Evolutionary conservation across 1,284 basidiomycete species (phyloP), one percentile per base, ranked within the genome.

Genomic region (Sporisorium scitamineum): DNA sequence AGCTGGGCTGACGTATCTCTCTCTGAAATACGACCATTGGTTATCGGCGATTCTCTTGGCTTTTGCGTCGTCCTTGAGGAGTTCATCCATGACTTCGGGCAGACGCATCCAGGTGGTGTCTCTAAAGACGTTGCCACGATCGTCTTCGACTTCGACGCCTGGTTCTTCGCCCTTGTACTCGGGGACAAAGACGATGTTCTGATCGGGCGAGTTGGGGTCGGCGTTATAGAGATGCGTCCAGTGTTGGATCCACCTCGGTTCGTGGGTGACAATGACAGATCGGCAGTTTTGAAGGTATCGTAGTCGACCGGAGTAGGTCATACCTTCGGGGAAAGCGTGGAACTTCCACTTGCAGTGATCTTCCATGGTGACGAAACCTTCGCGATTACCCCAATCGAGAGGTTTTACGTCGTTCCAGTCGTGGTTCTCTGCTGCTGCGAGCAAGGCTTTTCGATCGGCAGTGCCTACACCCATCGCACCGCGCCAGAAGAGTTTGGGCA

Each of bases 311-410:
- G 72, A 76, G 58, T 83, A 83, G 26, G 81, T 81, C 70, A 82
- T 80, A 18, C 81, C 81, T 58, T 83, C 81, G 1, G 81, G 77
- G 31, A 81, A 82, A 6, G 77, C 81, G 47, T 82, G 81, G 66
- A 79, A 83, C 61, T 83, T 83, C 77, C 77, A 82, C 45, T 72
- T 74, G 66, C 81, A 82, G 54, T 83, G 81, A 52, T 82, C 81
- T 42, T 74, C 77, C 79, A 83, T 83, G 3, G 70, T 48, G 1
- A 81, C 68, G 14, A 64, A 63, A 1, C 54, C 57, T 24, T 73
- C n/a, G 1, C 48, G n/a, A 22, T 70, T 64, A 13, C 52, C 66
- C 81, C 81, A 83, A 41, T 76, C 67, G 5, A 83, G 27, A 2
- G 65, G 65, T 39, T 72, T 61, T n/a, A 79, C 68, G 51, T 82